Conservation (phyloP, 768 basidiomycete species). For the Dictyophora rubrovolvata region DNA sequence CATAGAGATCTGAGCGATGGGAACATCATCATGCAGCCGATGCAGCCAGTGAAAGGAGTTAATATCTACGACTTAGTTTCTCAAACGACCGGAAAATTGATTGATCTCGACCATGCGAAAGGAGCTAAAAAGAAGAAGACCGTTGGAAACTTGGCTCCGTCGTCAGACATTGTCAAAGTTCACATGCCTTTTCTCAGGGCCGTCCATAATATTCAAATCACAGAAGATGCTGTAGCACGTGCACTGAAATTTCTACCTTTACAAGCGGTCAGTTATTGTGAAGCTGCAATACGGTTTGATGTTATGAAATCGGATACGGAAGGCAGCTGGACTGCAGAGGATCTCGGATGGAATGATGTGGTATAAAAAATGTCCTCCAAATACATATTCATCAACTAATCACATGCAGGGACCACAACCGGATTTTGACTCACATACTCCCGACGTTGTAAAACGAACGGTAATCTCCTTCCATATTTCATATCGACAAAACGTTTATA, state of each 20-base stretch:
- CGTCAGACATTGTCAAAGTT: background rate
- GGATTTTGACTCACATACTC: background rate
- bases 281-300: background rate
- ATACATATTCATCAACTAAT: background rate
- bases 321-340: background rate
- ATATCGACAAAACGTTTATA: background rate
- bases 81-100: background rate
- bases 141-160: background rate
- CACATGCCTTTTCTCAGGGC: background rate
- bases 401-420: background rate
- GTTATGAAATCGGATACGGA: background rate
- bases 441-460: background rate
- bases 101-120: background rate
- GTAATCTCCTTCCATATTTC: background rate
- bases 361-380: background rate
- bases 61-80: background rate
- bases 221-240: background rate
- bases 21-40: background rate
- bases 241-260: background rate
- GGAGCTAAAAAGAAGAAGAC: background rate
- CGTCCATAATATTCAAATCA: background rate
- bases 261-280: no score
- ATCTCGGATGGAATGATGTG: background rate
- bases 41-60: background rate
- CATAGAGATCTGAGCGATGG: background rate